Base-by-base conservation (phyloP, 805 yeast genomes). In the Ogataea nitratoaversa region DNA sequence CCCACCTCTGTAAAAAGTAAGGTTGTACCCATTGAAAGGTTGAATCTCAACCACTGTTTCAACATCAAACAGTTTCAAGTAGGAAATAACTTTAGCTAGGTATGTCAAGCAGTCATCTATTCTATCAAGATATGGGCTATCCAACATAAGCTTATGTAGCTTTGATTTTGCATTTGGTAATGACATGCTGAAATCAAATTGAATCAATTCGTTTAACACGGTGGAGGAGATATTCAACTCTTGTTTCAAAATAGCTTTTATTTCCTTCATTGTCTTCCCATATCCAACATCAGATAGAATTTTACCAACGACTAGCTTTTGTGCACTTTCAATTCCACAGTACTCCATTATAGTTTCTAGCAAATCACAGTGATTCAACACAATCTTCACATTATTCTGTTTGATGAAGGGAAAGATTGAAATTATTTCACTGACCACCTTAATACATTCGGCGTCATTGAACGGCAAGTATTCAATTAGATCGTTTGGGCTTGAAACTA, bases 391-490 rank as follows among this genome's bases (percentile, higher is more conserved):
- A 22, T 76, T 76, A 1, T 77, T 66, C 22, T 66, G 65, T 32
- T 74, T 73, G 52, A 84, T 79, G 32, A 84, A 82, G 1, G 93
- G 95, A 47, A 86, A 78, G 2, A 72, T 59, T 0, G 69, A 58
- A 2, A 86, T 59, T 4, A 89, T 70, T 50, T 90, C 96, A 54
- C 84, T 90, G 27, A 87, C 71, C 1, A 88, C 85, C 48, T 84
- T 84, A 34, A 93, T 67, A 43, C 91, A 78, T 55, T 93, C 99
- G 0, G 97, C 96, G 57, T 93, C 98, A 48, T 83, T 74, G 33
- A 75, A 72, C 2, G 78, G 66, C 8, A 74, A 58, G 37, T 48
- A 49, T 16, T 59, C 64, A 4, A 43, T 19, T 3, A 61, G 48
- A 35, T 60, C 64, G 19, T 38, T 41, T 0, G 61, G 49, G 25